phyloP scores from a whole-genome alignment of 202 grass and related monocot genomes.

The Dendrocalamus latiflorus region DNA sequence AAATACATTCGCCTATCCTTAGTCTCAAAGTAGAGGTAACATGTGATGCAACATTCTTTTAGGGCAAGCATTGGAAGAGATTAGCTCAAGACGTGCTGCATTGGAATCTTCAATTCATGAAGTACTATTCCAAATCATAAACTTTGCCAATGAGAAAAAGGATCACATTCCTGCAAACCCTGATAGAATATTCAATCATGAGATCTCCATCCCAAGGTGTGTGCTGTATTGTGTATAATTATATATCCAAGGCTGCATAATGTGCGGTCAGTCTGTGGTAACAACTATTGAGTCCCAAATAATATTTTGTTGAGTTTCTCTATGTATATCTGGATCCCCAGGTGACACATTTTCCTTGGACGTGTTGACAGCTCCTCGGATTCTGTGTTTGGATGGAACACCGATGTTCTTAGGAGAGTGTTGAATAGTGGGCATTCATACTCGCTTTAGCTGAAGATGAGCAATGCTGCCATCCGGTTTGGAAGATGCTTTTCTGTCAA shows the following conservation, averaged over 20 bases:
- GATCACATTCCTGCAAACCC: no score
- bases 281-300: not conserved
- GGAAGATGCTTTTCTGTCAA: not conserved
- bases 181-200: conserved; percentile 78
- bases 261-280: not conserved
- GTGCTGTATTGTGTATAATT: not conserved
- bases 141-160: no score
- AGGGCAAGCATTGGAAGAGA: conserved; percentile 64
- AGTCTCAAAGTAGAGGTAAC: not conserved
- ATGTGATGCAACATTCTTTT: not conserved
- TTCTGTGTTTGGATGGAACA: conserved; percentile 85
- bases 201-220: conserved; percentile 79
- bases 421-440: conserved; percentile 75
- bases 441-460: conserved; percentile 47
- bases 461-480: not conserved
- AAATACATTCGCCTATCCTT: not conserved
- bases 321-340: conserved; percentile 17
- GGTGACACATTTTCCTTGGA: conserved; percentile 90
- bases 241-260: not conserved
- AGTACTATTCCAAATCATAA: no score
- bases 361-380: conserved; percentile 91
- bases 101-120: no score
- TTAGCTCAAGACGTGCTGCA: conserved; percentile 46
- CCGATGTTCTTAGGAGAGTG: conserved; percentile 67
- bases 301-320: conserved; percentile 28